phyloP scores from a whole-genome alignment of 2,329 filamentous ascomycete genomes.

The Xylaria sp. region DNA sequence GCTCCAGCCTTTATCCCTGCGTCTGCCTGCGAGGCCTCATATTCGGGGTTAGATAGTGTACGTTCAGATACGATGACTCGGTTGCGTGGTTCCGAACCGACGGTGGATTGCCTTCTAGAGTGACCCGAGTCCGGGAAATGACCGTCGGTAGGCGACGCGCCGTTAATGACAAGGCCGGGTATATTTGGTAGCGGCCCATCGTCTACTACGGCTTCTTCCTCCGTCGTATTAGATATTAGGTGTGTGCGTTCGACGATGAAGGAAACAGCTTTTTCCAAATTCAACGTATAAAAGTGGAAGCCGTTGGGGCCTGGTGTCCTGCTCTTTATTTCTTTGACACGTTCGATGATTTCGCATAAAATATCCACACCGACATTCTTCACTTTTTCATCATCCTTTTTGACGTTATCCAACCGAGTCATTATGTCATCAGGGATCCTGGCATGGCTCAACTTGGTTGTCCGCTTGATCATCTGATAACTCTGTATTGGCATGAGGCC shows the following conservation, averaged over 20 bases:
- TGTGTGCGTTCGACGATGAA: conserved; percentile 87
- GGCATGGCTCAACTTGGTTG: conserved; percentile 93
- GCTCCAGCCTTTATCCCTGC: conserved; percentile 78
- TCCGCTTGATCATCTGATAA: conserved; percentile 93
- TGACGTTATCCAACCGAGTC: conserved; percentile 75
- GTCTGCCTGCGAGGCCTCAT: conserved; percentile 79
- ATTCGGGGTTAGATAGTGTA: conserved; percentile 67
- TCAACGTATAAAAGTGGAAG: conserved; percentile 98
- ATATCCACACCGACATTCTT: conserved; percentile 85
- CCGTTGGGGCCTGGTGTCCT: conserved; percentile 72
- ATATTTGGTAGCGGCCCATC: conserved; percentile 55
- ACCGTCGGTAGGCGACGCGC: conserved; percentile 47
- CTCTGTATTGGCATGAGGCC: conserved; percentile 98
- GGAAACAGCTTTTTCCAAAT: conserved; percentile 93
- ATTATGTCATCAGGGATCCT: conserved; percentile 78
- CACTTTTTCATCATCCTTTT: conserved; percentile 82
- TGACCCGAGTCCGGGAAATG: conserved; percentile 48
- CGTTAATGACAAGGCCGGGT: conserved; percentile 64
- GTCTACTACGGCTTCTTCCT: conserved; percentile 61
- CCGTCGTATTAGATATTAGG: conserved; percentile 71
- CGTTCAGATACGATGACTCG: conserved; percentile 81
- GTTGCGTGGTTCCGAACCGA: conserved; percentile 88
- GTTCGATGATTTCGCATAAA: conserved; percentile 82
- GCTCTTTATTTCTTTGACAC: conserved; percentile 73
- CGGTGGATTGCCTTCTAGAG: conserved; percentile 73